Percentiles rank a stretch among this genome's conserved stretches.
Conservation (phyloP, 2,329 filamentous ascomycete species). For the Chrysoporthe austroafricana region DNA sequence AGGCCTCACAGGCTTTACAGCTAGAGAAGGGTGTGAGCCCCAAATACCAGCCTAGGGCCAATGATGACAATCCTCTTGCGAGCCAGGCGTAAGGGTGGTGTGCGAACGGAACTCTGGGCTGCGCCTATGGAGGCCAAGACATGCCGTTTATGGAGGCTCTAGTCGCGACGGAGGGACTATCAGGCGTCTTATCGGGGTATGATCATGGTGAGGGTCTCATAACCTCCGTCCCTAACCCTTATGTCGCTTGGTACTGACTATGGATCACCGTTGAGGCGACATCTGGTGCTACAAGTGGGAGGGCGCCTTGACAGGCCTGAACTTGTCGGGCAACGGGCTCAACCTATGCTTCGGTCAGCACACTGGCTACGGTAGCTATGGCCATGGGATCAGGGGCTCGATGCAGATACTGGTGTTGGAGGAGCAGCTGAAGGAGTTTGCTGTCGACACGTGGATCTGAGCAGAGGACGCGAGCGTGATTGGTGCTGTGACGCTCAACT, state of each 20-base stretch:
- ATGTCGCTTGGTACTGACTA: not conserved
- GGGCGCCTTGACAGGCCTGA: conserved; percentile 29
- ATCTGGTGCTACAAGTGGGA: conserved; percentile 52
- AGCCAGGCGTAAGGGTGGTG: conserved; percentile 42
- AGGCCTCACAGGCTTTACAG: conserved; percentile 39
- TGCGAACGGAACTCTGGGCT: conserved; percentile 35
- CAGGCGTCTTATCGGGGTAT: conserved; percentile 61
- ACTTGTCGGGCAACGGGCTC: conserved; percentile 43
- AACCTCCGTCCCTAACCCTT: not conserved
- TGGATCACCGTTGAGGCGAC: conserved; percentile 40
- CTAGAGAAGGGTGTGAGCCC: conserved; percentile 34
- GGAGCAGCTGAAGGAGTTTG: conserved; percentile 30
- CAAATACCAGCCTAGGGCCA: conserved; percentile 39
- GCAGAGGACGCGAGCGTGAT: conserved; percentile 52
- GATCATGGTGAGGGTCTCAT: conserved; percentile 48
- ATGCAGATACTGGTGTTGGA: conserved; percentile 46
- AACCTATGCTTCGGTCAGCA: conserved; percentile 60
- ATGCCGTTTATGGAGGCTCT: conserved; percentile 61
- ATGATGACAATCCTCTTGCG: conserved; percentile 38
- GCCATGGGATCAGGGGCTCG: conserved; percentile 64
- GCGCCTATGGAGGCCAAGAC: conserved; percentile 49
- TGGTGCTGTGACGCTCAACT: conserved; percentile 51
- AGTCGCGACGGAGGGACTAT: conserved; percentile 50
- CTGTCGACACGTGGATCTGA: conserved; percentile 55
- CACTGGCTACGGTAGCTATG: conserved; percentile 72